A percentile compares a stretch with the other conserved stretches of the same genome.
Evolutionary conservation across 352 stramenopile species (phyloP).

Genomic region (Aphanomyces astaci): DNA sequence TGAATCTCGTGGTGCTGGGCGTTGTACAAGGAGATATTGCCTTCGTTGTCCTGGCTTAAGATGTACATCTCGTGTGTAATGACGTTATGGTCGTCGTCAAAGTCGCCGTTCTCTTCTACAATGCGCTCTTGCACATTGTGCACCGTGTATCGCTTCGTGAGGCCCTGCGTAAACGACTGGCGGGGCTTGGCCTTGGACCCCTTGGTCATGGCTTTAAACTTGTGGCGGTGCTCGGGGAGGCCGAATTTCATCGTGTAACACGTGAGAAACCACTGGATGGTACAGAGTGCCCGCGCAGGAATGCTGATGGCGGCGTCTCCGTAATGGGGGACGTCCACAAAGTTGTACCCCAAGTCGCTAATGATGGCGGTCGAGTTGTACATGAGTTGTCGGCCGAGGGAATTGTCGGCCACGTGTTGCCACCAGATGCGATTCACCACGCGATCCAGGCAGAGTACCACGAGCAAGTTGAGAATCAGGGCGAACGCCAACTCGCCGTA

Average conservation of each 20-base stretch:
- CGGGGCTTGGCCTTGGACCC: too few relatives aligned
- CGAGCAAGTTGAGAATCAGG: background rate
- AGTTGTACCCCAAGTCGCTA: background rate
- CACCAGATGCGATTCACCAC: background rate
- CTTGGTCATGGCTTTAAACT: background rate
- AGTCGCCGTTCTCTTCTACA: background rate
- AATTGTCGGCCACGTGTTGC: background rate
- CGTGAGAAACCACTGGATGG: background rate
- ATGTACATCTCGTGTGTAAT: background rate
- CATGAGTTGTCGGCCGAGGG: background rate
- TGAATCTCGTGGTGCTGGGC: background rate
- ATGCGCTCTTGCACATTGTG: background rate
- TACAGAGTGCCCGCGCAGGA: background rate
- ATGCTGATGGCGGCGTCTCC: background rate
- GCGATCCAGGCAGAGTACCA: background rate
- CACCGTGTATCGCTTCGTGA: background rate
- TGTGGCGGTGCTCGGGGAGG: background rate
- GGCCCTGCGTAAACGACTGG: background rate
- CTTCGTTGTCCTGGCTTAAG: background rate
- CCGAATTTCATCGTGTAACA: background rate
- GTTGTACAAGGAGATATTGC: slow-evolving; percentile 4
- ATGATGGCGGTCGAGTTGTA: slow-evolving; percentile 11
- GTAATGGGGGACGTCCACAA: background rate
- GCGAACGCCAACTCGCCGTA: background rate
- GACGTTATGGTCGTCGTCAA: background rate